phyloP scores from a whole-genome alignment of 495 filamentous ascomycete genomes.

The Aspergillus incahuasiensis region DNA sequence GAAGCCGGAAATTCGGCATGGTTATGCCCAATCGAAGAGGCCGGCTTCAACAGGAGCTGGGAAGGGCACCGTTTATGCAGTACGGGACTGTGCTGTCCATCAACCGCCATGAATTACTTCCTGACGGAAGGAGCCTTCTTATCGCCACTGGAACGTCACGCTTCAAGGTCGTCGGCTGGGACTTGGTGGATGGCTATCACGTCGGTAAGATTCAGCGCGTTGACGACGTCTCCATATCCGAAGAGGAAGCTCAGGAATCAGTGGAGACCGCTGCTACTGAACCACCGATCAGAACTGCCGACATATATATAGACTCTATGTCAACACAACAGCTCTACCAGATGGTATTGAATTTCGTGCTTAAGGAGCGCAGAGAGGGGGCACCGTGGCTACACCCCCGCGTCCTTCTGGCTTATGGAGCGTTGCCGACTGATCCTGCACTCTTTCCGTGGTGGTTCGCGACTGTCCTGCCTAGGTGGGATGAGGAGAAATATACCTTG shows the following conservation, averaged over 20 bases:
- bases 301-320: conserved; percentile 50
- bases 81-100: conserved; percentile 77
- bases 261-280: conserved; percentile 44
- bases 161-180: conserved; percentile 64
- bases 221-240: conserved; percentile 72
- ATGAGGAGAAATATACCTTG: conserved; percentile 74
- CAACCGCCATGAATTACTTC: conserved; percentile 62
- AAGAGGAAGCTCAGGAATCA: conserved; percentile 73
- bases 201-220: conserved; percentile 68
- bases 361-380: conserved; percentile 57
- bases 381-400: conserved; percentile 69
- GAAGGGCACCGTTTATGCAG: conserved; percentile 57
- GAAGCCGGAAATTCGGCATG: conserved; percentile 77
- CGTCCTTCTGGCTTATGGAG: conserved; percentile 69
- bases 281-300: conserved; percentile 15
- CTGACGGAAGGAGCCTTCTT: conserved; percentile 76
- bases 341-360: conserved; percentile 60
- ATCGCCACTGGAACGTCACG: conserved; percentile 70
- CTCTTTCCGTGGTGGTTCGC: conserved; percentile 91
- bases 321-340: conserved; percentile 66
- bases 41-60: conserved; percentile 54
- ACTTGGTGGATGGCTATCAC: conserved; percentile 68
- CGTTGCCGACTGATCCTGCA: conserved; percentile 67
- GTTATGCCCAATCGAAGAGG: conserved; percentile 60
- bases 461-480: conserved; percentile 68